These are phyloP conservation scores for Aspergillus sparsus DNA, from an alignment of 495 filamentous ascomycete species.

Conservation along the genomic window DNA sequence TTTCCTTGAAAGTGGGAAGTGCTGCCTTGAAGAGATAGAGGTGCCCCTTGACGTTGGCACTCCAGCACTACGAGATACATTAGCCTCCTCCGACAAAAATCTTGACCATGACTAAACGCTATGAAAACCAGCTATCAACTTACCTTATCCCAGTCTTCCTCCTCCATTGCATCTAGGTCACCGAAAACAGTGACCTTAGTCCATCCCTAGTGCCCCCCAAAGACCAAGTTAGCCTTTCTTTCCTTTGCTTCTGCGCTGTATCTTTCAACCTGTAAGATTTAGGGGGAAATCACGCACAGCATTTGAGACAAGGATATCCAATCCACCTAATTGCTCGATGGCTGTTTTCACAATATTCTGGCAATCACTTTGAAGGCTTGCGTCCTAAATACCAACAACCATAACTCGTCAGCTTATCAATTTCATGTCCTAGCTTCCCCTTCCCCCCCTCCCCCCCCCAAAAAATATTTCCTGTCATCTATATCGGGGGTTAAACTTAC, in stretches of 20 bases:
- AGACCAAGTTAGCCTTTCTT: neutral
- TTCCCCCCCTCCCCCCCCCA: too few species aligned
- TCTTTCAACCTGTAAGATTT: neutral
- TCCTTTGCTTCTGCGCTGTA: neutral
- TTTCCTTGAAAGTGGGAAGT: conserved; percentile 64
- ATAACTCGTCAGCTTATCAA: too few species aligned
- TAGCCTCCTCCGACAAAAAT: conserved; percentile 1
- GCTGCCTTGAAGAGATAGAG: conserved; percentile 63
- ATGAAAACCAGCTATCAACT: neutral
- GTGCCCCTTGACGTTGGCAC: conserved; percentile 68
- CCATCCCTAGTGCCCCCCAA: conserved; percentile 54
- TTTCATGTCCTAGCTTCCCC: too few species aligned
- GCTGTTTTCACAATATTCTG: conserved; percentile 53
- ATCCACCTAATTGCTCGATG: conserved; percentile 60
- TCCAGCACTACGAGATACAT: conserved; percentile 55
- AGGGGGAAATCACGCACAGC: conserved; percentile 50
- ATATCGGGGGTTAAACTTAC: conserved; percentile 41
- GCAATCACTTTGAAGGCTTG: conserved; percentile 57
- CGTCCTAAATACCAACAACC: conserved; percentile 48
- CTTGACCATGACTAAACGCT: neutral
- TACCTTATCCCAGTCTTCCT: conserved; percentile 73
- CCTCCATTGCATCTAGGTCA: conserved; percentile 63
- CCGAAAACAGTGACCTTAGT: conserved; percentile 63
- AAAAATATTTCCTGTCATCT: neutral
- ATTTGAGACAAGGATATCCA: conserved; percentile 73